Percentiles rank a stretch among this genome's conserved stretches.
These are phyloP conservation scores for Zanthoxylum bungeanum DNA, from an alignment of 345 rosid species.

Conservation along the genomic window DNA sequence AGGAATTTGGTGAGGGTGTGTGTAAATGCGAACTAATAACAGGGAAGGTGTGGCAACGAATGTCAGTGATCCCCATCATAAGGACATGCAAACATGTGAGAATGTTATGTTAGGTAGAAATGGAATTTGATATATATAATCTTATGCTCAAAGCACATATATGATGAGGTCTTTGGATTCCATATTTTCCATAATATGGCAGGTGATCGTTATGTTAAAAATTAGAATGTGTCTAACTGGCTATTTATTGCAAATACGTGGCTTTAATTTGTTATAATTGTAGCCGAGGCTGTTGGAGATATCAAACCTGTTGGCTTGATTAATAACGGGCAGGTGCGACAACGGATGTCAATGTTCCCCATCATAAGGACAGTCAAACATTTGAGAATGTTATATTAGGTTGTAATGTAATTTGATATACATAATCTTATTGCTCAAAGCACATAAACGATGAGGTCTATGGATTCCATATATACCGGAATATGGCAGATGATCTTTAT, in stretches of 20 bases:
- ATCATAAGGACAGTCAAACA: background rate
- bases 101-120: background rate
- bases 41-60: background rate
- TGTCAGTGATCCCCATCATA: background rate
- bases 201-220: background rate
- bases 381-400: background rate
- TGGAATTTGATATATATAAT: background rate
- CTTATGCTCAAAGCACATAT: background rate
- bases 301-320: background rate
- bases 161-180: background rate
- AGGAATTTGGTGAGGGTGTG: background rate
- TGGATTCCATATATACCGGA: background rate
- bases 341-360: background rate
- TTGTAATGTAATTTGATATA: background rate
- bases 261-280: background rate
- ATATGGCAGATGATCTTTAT: background rate
- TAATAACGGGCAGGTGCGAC: background rate
- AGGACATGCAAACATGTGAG: background rate
- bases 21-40: background rate
- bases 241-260: constrained; percentile 2
- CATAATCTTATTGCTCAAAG: background rate
- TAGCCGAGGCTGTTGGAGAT: background rate
- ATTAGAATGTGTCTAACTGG: constrained; percentile 11
- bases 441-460: background rate
- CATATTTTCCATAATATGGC: background rate